A percentile compares a stretch with the other conserved stretches of the same genome.
phyloP scores from a whole-genome alignment of 2,329 filamentous ascomycete genomes.

The Xenoacremonium recifei region DNA sequence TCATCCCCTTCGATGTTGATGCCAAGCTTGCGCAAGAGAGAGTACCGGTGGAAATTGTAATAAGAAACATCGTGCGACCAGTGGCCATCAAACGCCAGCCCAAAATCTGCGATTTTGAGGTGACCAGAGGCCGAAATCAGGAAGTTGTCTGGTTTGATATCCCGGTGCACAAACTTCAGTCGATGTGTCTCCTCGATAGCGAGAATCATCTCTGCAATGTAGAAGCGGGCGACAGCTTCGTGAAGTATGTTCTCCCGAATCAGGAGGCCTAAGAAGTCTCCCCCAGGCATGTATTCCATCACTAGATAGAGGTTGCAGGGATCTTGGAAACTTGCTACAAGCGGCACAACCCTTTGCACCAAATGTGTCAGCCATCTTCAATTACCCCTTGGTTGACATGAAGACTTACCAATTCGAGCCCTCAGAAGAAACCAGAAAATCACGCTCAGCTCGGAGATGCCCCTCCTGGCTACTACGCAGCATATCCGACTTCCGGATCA shows the following conservation, averaged over 20 bases:
- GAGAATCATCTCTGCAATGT: conserved; percentile 92
- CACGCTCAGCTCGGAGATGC: conserved; percentile 85
- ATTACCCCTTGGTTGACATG: neutral
- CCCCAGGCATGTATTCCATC: conserved; percentile 98
- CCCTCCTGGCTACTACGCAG: conserved; percentile 87
- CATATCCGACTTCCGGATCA: conserved; percentile 94
- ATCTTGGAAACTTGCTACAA: conserved; percentile 90
- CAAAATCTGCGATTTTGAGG: conserved; percentile 94
- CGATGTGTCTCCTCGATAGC: conserved; percentile 91
- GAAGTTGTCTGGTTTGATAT: conserved; percentile 97
- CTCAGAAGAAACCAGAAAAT: conserved; percentile 86
- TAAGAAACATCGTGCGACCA: conserved; percentile 91
- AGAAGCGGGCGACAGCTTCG: conserved; percentile 78
- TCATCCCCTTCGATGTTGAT: conserved; percentile 73
- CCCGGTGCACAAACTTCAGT: conserved; percentile 88
- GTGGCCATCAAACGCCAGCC: conserved; percentile 90
- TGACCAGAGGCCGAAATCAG: conserved; percentile 86
- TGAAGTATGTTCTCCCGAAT: conserved; percentile 81
- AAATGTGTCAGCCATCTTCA: neutral
- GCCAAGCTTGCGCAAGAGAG: conserved; percentile 71
- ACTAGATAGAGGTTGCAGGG: conserved; percentile 81
- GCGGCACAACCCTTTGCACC: conserved; percentile 69
- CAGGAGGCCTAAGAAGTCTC: conserved; percentile 85
- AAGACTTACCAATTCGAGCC: conserved; percentile 70
- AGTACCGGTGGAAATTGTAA: conserved; percentile 80